These are phyloP conservation scores for Boletus rubroflammeus DNA, from an alignment of 768 basidiomycete species.

Conservation along the genomic window DNA sequence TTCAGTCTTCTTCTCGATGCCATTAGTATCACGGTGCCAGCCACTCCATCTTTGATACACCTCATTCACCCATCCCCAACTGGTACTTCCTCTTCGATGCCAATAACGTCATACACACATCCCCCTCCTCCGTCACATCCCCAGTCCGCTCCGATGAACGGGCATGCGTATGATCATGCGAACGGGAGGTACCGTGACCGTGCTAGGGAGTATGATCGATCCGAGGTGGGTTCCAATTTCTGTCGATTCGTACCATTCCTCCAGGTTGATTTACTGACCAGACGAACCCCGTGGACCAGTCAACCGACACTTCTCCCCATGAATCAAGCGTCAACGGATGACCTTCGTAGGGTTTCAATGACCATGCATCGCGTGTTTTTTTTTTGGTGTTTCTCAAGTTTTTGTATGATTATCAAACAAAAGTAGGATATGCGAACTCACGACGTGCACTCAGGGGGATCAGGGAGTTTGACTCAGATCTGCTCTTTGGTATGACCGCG, in stretches of 20 bases:
- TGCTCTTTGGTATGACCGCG: neutral
- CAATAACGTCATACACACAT: conserved; percentile 18
- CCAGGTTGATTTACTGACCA: neutral
- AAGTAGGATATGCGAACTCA: neutral
- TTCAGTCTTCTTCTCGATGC: conserved; percentile 32
- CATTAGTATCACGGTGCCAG: conserved; percentile 32
- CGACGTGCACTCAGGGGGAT: neutral
- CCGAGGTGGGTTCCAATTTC: conserved; percentile 9
- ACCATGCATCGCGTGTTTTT: neutral
- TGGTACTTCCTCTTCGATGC: conserved; percentile 14
- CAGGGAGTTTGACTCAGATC: neutral
- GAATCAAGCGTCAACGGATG: conserved; percentile 25
- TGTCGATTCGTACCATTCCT: neutral
- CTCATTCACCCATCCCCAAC: conserved; percentile 30
- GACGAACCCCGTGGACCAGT: conserved; percentile 15
- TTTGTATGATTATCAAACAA: neutral
- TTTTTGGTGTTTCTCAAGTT: neutral
- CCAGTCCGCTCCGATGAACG: conserved; percentile 19
- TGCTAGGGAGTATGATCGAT: conserved; percentile 24
- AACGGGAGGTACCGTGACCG: conserved; percentile 29
- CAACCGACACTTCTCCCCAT: conserved; percentile 20
- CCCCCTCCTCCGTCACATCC: conserved; percentile 7
- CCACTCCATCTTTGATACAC: conserved; percentile 31
- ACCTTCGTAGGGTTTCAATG: conserved; percentile 11
- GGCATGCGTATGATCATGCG: conserved; percentile 20